phyloP scores from a whole-genome alignment of 495 filamentous ascomycete genomes.

The Staphylotrichum tortipilum region DNA sequence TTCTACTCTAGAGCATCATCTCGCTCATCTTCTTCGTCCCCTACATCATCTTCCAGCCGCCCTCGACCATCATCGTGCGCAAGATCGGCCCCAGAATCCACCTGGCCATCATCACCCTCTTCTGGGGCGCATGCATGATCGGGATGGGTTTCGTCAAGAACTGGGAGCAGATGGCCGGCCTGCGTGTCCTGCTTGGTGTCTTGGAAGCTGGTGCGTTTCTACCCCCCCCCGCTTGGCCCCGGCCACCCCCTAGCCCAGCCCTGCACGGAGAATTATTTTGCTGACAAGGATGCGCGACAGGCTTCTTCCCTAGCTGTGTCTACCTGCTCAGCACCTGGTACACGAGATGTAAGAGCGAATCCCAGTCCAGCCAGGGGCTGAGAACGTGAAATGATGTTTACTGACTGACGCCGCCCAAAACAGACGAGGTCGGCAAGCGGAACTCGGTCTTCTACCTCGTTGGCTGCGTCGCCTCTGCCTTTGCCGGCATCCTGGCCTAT shows the following conservation, averaged over 20 bases:
- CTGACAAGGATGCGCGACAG: not conserved
- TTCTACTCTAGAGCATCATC: constrained; percentile 50
- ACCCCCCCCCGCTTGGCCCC: too few species aligned
- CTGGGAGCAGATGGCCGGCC: constrained; percentile 42
- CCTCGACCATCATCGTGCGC: constrained; percentile 46
- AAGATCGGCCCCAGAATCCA: constrained; percentile 54
- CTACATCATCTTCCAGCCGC: constrained; percentile 57
- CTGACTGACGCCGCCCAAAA: constrained; percentile 2
- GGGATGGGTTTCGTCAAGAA: constrained; percentile 52
- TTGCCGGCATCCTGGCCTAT: constrained; percentile 56
- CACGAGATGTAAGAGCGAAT: constrained; percentile 39
- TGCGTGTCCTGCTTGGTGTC: constrained; percentile 53
- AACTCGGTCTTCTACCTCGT: constrained; percentile 58
- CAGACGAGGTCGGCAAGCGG: constrained; percentile 55
- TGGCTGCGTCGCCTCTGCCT: constrained; percentile 52
- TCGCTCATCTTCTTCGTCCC: constrained; percentile 59
- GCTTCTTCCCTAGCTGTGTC: constrained; percentile 54
- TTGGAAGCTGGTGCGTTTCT: constrained; percentile 47
- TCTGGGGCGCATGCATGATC: constrained; percentile 47
- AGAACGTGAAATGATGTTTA: not conserved
- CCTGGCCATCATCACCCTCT: constrained; percentile 43
- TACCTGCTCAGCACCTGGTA: constrained; percentile 61
- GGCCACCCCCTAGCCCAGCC: too few species aligned
- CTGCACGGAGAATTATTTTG: too few species aligned
- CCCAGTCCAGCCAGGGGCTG: not conserved